phyloP scores from a whole-genome alignment of 306 rosid species.

The Trichosanthes truncata region DNA sequence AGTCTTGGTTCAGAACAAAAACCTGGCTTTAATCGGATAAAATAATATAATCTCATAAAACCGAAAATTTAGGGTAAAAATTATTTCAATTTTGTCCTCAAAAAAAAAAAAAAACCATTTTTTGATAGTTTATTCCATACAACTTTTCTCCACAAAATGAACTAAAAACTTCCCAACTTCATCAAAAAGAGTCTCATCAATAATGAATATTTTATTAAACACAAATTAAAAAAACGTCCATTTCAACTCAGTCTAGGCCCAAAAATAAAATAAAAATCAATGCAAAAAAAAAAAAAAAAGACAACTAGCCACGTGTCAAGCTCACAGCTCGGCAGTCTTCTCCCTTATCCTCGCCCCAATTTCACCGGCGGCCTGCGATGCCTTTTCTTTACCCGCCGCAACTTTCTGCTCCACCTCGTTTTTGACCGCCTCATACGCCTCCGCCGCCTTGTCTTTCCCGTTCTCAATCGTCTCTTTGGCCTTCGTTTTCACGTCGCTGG shows the following conservation, averaged over 20 bases:
- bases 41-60: too few relatives aligned
- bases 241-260: neutral
- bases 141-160: too few relatives aligned
- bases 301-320: neutral
- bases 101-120: too few relatives aligned
- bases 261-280: neutral
- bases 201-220: too few relatives aligned
- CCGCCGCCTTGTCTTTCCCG: slow-evolving; percentile 15
- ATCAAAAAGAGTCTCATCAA: too few relatives aligned
- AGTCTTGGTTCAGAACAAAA: too few relatives aligned
- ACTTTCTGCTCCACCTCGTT: slow-evolving; percentile 20
- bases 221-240: neutral
- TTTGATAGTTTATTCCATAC: too few relatives aligned
- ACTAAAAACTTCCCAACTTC: too few relatives aligned
- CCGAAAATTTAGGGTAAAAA: too few relatives aligned
- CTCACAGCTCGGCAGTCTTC: slow-evolving; percentile 20
- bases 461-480: neutral
- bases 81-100: too few relatives aligned
- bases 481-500: slow-evolving; percentile 16
- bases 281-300: neutral
- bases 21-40: too few relatives aligned
- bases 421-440: slow-evolving; percentile 10
- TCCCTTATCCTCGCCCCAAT: slow-evolving; percentile 44
- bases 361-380: slow-evolving; percentile 41
- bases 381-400: slow-evolving; percentile 38